phyloP scores from a whole-genome alignment of 2,329 filamentous ascomycete genomes.

The Fusarium sacchari region DNA sequence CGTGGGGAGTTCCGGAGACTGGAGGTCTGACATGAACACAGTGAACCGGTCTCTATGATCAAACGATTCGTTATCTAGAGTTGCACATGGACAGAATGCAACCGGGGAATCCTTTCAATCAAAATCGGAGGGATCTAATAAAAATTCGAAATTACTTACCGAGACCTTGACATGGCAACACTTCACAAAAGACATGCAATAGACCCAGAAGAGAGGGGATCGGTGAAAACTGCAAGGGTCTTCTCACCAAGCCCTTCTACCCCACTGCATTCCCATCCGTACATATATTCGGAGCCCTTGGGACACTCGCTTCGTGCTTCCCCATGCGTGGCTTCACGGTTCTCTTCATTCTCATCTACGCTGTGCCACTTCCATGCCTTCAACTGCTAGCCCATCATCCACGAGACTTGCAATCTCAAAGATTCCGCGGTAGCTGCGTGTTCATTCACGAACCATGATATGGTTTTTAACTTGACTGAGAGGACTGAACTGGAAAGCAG shows the following conservation, averaged over 20 bases:
- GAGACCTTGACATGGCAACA: conserved; percentile 23
- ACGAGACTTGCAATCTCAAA: neutral
- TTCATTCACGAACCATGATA: conserved; percentile 9
- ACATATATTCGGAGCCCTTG: conserved; percentile 30
- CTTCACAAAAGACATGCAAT: conserved; percentile 23
- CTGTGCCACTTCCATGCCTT: conserved; percentile 19
- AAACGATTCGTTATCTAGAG: conserved; percentile 7
- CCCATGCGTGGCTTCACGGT: conserved; percentile 12
- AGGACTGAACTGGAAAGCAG: conserved; percentile 20
- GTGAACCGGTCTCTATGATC: neutral
- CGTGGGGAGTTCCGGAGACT: conserved; percentile 16
- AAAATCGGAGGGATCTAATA: conserved; percentile 10
- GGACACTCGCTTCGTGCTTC: conserved; percentile 12
- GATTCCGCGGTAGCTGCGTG: neutral
- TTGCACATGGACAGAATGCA: neutral
- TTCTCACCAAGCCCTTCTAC: conserved; percentile 28
- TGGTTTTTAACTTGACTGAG: conserved; percentile 6
- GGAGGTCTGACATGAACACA: neutral
- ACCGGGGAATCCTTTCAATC: conserved; percentile 1
- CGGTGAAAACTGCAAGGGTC: conserved; percentile 35
- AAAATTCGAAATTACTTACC: conserved; percentile 24
- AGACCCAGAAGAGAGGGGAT: conserved; percentile 31
- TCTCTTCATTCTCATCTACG: conserved; percentile 1
- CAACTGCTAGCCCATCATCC: neutral
- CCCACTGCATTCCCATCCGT: conserved; percentile 34